Evolutionary conservation across 768 basidiomycete genomes (phyloP).

Genomic region (Hortiboletus campestris): DNA sequence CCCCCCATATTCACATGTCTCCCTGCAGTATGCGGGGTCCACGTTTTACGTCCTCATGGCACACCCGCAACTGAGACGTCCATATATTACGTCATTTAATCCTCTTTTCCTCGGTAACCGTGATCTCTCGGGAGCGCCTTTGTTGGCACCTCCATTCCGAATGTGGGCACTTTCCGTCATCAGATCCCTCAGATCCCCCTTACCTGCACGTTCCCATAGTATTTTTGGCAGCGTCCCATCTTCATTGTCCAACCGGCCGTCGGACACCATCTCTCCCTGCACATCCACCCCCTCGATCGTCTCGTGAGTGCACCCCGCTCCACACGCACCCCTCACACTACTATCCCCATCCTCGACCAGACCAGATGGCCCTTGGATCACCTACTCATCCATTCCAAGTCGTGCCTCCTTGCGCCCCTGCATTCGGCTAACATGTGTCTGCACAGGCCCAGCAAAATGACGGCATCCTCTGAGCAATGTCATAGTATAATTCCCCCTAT

Average conservation of each 20-base stretch:
- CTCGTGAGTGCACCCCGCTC: neutral
- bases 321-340: too few relatives aligned
- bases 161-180: neutral
- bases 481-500: constrained; percentile 6
- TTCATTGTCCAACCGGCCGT: neutral
- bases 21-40: constrained; percentile 13
- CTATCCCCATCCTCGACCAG: too few relatives aligned
- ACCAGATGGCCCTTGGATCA: too few relatives aligned
- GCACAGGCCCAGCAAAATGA: constrained; percentile 7
- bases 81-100: constrained; percentile 6
- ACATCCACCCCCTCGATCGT: too few relatives aligned
- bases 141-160: neutral
- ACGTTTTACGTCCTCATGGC: constrained; percentile 21
- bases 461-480: constrained; percentile 5
- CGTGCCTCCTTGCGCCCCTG: constrained; percentile 10
- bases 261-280: neutral
- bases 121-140: constrained; percentile 18
- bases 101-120: constrained; percentile 13
- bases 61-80: constrained; percentile 8
- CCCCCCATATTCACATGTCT: constrained; percentile 32
- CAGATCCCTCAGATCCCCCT: constrained; percentile 11
- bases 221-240: neutral
- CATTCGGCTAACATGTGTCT: constrained; percentile 12
- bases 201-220: neutral
- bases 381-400: too few relatives aligned